These are phyloP conservation scores for Salix exigua DNA, from an alignment of 345 rosid species.

Conservation along the genomic window DNA sequence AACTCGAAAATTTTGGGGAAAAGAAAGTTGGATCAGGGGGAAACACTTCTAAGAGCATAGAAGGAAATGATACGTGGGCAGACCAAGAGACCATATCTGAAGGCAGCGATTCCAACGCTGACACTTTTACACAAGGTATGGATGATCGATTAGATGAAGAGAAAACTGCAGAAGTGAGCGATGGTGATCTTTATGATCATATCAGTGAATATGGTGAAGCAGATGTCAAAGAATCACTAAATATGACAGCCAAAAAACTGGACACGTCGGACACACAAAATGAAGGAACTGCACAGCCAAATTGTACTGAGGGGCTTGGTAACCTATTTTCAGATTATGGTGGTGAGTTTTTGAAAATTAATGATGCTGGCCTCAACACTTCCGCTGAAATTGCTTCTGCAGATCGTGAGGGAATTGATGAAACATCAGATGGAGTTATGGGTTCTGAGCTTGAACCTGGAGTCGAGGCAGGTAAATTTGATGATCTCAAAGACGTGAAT, in stretches of 20 bases:
- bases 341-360: not conserved
- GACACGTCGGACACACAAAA: not conserved
- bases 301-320: not conserved
- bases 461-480: slow-evolving; percentile 1
- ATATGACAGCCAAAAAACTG: not conserved
- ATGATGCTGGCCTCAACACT: not conserved
- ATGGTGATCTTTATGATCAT: not conserved
- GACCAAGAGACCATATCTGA: not conserved
- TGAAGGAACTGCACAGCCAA: not conserved
- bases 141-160: not conserved
- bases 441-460: not conserved
- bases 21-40: not conserved
- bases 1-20: not conserved
- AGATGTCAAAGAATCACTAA: not conserved
- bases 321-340: not conserved
- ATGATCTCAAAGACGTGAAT: not conserved
- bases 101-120: not conserved
- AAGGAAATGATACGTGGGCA: not conserved
- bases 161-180: not conserved
- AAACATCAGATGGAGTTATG: not conserved
- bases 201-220: not conserved
- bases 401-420: not conserved
- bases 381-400: not conserved
- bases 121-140: not conserved
- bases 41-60: not conserved